phyloP scores from a whole-genome alignment of 2,329 filamentous ascomycete species.

The Chalaropsis ovoidea region DNA sequence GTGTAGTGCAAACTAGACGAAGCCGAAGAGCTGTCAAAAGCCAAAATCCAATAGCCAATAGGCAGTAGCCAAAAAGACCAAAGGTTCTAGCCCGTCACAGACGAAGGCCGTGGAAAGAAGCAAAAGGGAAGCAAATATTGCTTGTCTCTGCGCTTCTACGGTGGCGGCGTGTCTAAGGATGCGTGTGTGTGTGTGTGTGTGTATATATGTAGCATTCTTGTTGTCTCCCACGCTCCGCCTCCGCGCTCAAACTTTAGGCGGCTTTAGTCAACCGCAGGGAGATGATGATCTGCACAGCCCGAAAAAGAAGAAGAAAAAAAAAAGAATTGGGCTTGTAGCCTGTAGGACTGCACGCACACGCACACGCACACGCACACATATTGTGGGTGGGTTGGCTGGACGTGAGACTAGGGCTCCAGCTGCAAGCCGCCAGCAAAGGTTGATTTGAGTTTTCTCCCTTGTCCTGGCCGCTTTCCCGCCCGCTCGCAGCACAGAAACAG shows the following conservation, averaged over 20 bases:
- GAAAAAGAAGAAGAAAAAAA: background rate
- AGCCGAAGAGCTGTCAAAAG: constrained; percentile 6
- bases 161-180: background rate
- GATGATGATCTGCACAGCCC: constrained; percentile 4
- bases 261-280: constrained; percentile 4
- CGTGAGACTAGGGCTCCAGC: background rate
- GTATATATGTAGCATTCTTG: background rate
- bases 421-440: background rate
- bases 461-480: background rate
- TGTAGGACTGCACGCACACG: background rate
- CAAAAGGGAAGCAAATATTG: background rate
- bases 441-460: constrained; percentile 15
- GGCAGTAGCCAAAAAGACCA: background rate
- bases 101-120: constrained; percentile 1
- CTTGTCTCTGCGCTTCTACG: no score
- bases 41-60: background rate
- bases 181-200: background rate
- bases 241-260: background rate
- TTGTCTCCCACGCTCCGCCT: background rate
- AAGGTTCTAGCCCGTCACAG: background rate
- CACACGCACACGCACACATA: no score
- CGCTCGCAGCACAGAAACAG: background rate
- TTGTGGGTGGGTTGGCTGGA: background rate
- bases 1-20: constrained; percentile 3
- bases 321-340: background rate